A percentile compares a stretch with the other conserved stretches of the same genome.
phyloP scores from a whole-genome alignment of 805 yeast species.

The Blastobotrys peoriensis region DNA sequence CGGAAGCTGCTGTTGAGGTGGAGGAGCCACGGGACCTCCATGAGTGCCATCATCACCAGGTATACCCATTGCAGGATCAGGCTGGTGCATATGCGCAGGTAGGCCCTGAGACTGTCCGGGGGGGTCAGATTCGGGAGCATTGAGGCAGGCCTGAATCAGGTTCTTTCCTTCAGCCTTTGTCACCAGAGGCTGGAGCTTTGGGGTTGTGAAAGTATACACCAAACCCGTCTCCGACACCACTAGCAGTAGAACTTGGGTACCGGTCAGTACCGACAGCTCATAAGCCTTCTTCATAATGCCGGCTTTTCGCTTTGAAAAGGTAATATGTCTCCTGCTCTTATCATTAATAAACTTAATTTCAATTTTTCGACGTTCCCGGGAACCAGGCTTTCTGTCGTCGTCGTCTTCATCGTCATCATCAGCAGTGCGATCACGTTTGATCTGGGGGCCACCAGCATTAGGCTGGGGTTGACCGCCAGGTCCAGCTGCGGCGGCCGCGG shows the following conservation, averaged over 20 bases:
- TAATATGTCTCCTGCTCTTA: slow-evolving; percentile 95
- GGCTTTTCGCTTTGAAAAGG: slow-evolving; percentile 96
- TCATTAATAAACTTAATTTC: slow-evolving; percentile 97
- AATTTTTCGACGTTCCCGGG: slow-evolving; percentile 74
- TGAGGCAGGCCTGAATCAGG: slow-evolving; percentile 91
- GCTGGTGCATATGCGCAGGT: not conserved
- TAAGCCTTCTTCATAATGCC: slow-evolving; percentile 99
- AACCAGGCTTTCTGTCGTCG: slow-evolving; percentile 37
- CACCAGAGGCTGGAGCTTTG: slow-evolving; percentile 95
- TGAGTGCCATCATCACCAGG: not conserved
- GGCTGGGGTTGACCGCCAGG: slow-evolving; percentile 8
- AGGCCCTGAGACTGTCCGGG: slow-evolving; percentile 21
- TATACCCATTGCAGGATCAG: not conserved
- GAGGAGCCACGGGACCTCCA: not conserved
- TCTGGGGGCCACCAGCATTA: slow-evolving; percentile 3
- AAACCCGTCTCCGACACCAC: slow-evolving; percentile 98
- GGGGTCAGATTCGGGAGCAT: slow-evolving; percentile 83
- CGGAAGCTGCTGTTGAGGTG: slow-evolving; percentile 20
- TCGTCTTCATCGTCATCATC: slow-evolving; percentile 41
- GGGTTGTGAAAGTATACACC: slow-evolving; percentile 98
- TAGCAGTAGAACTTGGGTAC: slow-evolving; percentile 89
- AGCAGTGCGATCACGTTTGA: slow-evolving; percentile 17
- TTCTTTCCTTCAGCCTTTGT: slow-evolving; percentile 97
- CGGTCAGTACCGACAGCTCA: slow-evolving; percentile 92
- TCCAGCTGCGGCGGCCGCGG: slow-evolving; percentile 5